These are phyloP conservation scores for Gossypium australe DNA, from an alignment of 345 rosid species.

Conservation along the genomic window DNA sequence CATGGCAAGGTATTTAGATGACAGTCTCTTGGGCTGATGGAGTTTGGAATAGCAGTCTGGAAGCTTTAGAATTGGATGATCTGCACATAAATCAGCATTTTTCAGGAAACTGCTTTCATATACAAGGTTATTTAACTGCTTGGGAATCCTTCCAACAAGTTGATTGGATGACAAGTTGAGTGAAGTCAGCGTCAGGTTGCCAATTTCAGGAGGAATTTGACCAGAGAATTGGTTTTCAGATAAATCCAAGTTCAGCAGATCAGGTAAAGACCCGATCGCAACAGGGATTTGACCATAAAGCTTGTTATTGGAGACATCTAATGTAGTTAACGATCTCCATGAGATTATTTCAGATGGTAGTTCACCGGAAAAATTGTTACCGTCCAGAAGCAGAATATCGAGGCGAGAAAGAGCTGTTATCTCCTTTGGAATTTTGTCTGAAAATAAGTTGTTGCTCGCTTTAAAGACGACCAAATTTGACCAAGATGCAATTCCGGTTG, in stretches of 20 bases:
- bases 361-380: slow-evolving; percentile 57
- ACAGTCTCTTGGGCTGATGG: slow-evolving; percentile 23
- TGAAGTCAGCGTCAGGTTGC: slow-evolving; percentile 33
- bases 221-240: slow-evolving; percentile 70
- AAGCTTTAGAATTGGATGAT: slow-evolving; percentile 40
- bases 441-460: slow-evolving; percentile 66
- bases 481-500: slow-evolving; percentile 45
- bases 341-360: slow-evolving; percentile 58
- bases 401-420: slow-evolving; percentile 49
- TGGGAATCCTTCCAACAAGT: slow-evolving; percentile 60
- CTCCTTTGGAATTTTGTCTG: slow-evolving; percentile 56
- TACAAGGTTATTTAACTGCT: slow-evolving; percentile 45
- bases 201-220: slow-evolving; percentile 53
- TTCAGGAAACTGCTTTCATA: slow-evolving; percentile 63
- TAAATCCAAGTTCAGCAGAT: slow-evolving; percentile 46
- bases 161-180: slow-evolving; percentile 69
- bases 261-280: slow-evolving; percentile 53
- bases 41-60: slow-evolving; percentile 44
- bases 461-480: slow-evolving; percentile 41
- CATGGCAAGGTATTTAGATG: slow-evolving; percentile 45
- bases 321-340: slow-evolving; percentile 50
- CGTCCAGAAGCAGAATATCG: slow-evolving; percentile 39
- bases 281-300: slow-evolving; percentile 66
- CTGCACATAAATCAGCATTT: slow-evolving; percentile 60
- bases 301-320: slow-evolving; percentile 56